Evolutionary conservation across 2,329 filamentous ascomycete species (phyloP).

Genomic region (Epichloe elymi): DNA sequence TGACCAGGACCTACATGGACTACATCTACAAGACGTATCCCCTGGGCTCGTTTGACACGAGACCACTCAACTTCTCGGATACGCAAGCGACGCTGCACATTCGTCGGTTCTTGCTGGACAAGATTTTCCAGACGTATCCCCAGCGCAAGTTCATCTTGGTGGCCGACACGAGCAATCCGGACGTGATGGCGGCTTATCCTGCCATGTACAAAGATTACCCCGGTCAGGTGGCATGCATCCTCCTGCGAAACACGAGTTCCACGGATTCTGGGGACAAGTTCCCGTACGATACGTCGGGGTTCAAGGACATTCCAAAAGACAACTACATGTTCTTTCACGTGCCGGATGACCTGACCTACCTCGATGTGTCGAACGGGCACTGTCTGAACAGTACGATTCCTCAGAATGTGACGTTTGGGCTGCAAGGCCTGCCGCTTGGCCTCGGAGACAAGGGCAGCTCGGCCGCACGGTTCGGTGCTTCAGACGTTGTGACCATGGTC

Average conservation of each 20-base stretch:
- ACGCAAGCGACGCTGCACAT: constrained; percentile 58
- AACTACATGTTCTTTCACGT: constrained; percentile 71
- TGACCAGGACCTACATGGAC: constrained; percentile 66
- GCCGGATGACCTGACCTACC: constrained; percentile 50
- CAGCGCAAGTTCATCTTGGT: constrained; percentile 62
- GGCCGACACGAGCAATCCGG: constrained; percentile 63
- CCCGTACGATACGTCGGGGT: constrained; percentile 62
- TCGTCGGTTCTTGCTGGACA: constrained; percentile 54
- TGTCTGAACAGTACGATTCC: constrained; percentile 51
- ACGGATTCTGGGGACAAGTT: constrained; percentile 56
- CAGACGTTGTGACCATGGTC: constrained; percentile 10
- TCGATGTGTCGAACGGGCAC: constrained; percentile 55
- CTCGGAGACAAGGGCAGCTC: constrained; percentile 21
- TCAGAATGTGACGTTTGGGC: constrained; percentile 60
- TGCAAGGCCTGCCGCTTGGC: constrained; percentile 44
- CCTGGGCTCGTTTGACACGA: constrained; percentile 62
- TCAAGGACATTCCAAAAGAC: constrained; percentile 50
- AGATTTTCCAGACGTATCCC: constrained; percentile 64
- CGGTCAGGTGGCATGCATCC: constrained; percentile 62
- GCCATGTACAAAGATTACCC: constrained; percentile 52
- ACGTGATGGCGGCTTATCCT: constrained; percentile 57
- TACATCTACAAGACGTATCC: constrained; percentile 71
- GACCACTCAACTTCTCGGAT: constrained; percentile 70
- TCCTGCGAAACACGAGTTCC: constrained; percentile 59
- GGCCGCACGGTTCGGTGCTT: constrained; percentile 12